Evolutionary conservation across 306 rosid genomes (phyloP).

Genomic region (Glycine soja): DNA sequence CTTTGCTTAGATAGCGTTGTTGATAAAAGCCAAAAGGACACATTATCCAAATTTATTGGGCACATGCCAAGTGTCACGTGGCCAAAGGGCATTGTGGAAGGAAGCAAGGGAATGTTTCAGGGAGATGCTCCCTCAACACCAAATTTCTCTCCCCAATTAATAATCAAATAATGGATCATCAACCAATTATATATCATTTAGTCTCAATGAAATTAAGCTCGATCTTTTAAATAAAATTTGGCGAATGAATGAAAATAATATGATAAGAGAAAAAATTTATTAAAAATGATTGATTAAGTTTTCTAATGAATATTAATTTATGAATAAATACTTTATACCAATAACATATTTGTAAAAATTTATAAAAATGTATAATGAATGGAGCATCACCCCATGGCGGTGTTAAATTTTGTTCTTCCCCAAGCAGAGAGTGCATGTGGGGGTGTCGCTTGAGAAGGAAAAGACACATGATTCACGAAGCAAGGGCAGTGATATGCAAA

Average conservation of each 20-base stretch:
- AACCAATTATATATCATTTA: no score
- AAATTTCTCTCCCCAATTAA: slow-evolving; percentile 32
- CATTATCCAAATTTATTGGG: slow-evolving; percentile 36
- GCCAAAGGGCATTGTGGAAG: background rate
- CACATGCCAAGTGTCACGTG: slow-evolving; percentile 48
- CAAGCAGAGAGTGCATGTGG: slow-evolving; percentile 61
- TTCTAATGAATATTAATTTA: no score
- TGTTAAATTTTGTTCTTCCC: slow-evolving; percentile 42
- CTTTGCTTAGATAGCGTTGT: background rate
- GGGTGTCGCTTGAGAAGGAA: slow-evolving; percentile 57
- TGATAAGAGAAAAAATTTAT: no score
- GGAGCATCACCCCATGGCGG: slow-evolving; percentile 37
- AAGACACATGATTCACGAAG: slow-evolving; percentile 41
- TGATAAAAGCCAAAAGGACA: slow-evolving; percentile 3
- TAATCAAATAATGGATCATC: slow-evolving; percentile 3
- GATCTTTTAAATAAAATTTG: no score
- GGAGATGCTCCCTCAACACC: slow-evolving; percentile 38
- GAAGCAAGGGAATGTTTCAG: slow-evolving; percentile 55
- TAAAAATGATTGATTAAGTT: no score
- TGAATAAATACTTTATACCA: no score
- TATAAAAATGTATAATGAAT: background rate
- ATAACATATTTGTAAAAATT: no score
- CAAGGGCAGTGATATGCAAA: slow-evolving; percentile 38
- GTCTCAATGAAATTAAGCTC: no score
- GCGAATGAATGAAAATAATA: no score